A percentile compares a stretch with the other conserved stretches of the same genome.
Conservation (phyloP, 1,139 yeast species). For the Hemisphaericaspora lyxosophila region DNA sequence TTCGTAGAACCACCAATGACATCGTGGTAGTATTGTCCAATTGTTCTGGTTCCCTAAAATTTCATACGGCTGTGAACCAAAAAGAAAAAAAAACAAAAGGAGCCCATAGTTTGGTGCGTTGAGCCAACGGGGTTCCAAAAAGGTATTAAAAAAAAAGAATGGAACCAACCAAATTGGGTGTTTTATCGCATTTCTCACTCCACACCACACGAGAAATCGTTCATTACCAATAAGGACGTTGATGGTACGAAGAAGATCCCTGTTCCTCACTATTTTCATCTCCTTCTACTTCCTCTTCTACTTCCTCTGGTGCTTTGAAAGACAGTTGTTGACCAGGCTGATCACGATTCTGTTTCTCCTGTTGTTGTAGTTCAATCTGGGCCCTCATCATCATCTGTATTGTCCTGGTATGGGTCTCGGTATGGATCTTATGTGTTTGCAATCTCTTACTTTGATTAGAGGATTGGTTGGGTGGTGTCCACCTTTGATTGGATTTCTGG, state of each 20-base stretch:
- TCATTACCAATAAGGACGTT: constrained; percentile 13
- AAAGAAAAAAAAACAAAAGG: too few species aligned
- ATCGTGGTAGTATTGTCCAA: too few species aligned
- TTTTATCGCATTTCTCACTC: too few species aligned
- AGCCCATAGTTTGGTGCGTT: too few species aligned
- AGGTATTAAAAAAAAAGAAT: too few species aligned
- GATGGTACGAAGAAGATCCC: constrained; percentile 8
- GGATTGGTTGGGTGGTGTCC: background rate
- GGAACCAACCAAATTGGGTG: too few species aligned
- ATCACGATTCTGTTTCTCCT: constrained; percentile 13
- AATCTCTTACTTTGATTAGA: constrained; percentile 17
- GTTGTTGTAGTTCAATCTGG: constrained; percentile 14
- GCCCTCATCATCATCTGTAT: constrained; percentile 32
- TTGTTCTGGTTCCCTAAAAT: too few species aligned
- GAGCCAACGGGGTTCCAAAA: too few species aligned
- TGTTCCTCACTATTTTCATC: constrained; percentile 14
- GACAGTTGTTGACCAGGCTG: constrained; percentile 10
- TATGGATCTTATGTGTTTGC: constrained; percentile 29
- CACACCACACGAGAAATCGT: background rate
- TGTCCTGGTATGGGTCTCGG: constrained; percentile 32
- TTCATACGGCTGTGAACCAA: too few species aligned
- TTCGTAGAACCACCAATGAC: background rate
- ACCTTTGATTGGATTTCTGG: too few species aligned
- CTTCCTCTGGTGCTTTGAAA: constrained; percentile 13
- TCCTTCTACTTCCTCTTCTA: constrained; percentile 3